These are phyloP conservation scores for Claviceps cyperi DNA, from an alignment of 2,329 filamentous ascomycete genomes.

Conservation along the genomic window DNA sequence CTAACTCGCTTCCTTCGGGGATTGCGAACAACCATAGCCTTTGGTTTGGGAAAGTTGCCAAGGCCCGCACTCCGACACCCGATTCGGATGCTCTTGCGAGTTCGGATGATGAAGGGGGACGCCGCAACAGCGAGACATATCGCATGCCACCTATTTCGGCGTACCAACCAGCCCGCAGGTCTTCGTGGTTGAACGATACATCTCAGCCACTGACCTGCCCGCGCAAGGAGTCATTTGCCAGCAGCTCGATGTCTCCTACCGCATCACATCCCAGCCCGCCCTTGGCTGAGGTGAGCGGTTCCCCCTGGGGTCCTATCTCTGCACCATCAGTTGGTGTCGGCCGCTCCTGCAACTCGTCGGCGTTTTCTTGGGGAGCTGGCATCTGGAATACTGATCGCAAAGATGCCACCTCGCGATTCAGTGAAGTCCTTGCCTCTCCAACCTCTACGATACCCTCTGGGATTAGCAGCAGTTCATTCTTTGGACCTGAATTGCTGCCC, in stretches of 20 bases:
- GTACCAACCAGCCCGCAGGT: constrained; percentile 52
- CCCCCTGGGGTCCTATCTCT: constrained; percentile 41
- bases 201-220: constrained; percentile 46
- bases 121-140: constrained; percentile 40
- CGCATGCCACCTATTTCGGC: constrained; percentile 28
- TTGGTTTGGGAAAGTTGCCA: constrained; percentile 57
- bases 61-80: constrained; percentile 70
- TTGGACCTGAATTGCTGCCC: constrained; percentile 28
- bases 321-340: constrained; percentile 29
- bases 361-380: constrained; percentile 61
- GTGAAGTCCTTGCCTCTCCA: constrained; percentile 62
- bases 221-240: constrained; percentile 64
- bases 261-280: constrained; percentile 72
- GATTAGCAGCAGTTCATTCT: constrained; percentile 31
- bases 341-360: constrained; percentile 23
- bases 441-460: constrained; percentile 44
- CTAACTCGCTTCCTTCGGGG: constrained; percentile 28
- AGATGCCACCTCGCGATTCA: constrained; percentile 58
- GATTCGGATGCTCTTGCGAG: constrained; percentile 90
- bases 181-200: constrained; percentile 80
- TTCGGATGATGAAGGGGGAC: constrained; percentile 80
- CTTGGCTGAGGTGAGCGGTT: constrained; percentile 43
- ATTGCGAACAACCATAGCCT: constrained; percentile 47
- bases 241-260: constrained; percentile 62
- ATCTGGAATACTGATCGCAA: constrained; percentile 74